Evolutionary conservation across 495 filamentous ascomycete species (phyloP), one percentile per base, ranked within the genome.

Genomic region (Pyrenula massariospora): DNA sequence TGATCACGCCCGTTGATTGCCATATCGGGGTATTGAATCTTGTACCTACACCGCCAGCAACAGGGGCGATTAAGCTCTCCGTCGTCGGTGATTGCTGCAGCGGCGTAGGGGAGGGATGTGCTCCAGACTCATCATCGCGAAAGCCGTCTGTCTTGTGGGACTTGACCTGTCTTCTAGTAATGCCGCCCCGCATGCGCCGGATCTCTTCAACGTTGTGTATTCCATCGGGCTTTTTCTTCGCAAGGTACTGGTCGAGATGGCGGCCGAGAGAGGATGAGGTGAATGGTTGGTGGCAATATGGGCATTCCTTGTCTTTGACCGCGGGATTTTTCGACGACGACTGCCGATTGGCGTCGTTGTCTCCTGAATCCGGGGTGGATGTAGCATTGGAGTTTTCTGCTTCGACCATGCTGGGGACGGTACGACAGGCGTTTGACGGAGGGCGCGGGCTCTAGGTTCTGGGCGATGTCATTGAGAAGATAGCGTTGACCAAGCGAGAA

Each of bases 251-350:
- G 65, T 96, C 91, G 23, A 95, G 80, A 72, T 96, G 91, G 42
- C 91, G 86, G 22, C 91, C 91, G n/a, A 96, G 77, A 2, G 89
- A 93, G 3, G 90, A 95, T 8, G 91, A 95, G 1, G 91, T 96
- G 61, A 95, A 96, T 1, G 83, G 69, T 66, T 92, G 87, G 48
- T 81, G 70, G 69, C 91, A 96, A 73, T 87, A 96, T 20, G 86
- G 87, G 67, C 91, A 95, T 63, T 75, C 80, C 60, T 82, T 85
- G 73, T 96, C 89, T 68, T 96, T 96, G 56, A 63, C 74, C 58
- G 73, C 70, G 23, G 72, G 64, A 50, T 69, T 70, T 56, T 73
- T 72, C 54, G 31, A 42, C 31, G 15, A 42, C 15, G 31, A 42
- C 8, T 42, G 5, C 15, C 15, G 31, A 15, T 42, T 42, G 15